Conservation (phyloP, 169 alveolate species). For the Plasmodium coatneyi region DNA sequence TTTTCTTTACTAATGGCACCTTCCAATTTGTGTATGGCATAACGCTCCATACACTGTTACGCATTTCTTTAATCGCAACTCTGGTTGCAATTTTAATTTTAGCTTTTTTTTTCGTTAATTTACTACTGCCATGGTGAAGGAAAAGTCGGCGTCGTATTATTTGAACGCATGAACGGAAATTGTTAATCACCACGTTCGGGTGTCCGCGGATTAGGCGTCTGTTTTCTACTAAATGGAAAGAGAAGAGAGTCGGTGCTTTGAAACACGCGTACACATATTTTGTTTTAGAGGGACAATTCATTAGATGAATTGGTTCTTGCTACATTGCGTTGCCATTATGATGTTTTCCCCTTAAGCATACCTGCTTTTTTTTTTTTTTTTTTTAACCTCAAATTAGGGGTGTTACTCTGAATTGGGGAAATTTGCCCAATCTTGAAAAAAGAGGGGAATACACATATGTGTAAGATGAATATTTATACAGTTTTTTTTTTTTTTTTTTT, state of each 20-base stretch:
- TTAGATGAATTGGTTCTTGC: background rate
- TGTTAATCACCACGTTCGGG: background rate
- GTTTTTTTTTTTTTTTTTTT: background rate
- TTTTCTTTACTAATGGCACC: background rate
- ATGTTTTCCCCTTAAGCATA: background rate
- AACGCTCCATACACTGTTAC: background rate
- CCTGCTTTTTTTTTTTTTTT: background rate
- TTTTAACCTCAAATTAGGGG: background rate
- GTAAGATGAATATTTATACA: background rate
- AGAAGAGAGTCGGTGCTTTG: background rate
- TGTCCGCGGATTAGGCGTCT: background rate
- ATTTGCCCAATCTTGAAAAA: background rate
- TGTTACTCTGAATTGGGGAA: background rate
- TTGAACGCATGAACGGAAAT: background rate
- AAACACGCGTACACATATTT: background rate
- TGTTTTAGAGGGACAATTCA: background rate
- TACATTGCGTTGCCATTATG: background rate
- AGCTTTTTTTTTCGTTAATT: background rate
- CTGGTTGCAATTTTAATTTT: background rate
- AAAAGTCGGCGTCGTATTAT: background rate
- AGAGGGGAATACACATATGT: background rate
- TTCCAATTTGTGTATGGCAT: background rate
- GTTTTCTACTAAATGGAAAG: background rate
- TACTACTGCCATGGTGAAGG: slow-evolving; percentile 72
- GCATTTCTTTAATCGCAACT: slow-evolving; percentile 5